phyloP scores from a whole-genome alignment of 78 protist species.

The Tieghemostelium lacteum region DNA sequence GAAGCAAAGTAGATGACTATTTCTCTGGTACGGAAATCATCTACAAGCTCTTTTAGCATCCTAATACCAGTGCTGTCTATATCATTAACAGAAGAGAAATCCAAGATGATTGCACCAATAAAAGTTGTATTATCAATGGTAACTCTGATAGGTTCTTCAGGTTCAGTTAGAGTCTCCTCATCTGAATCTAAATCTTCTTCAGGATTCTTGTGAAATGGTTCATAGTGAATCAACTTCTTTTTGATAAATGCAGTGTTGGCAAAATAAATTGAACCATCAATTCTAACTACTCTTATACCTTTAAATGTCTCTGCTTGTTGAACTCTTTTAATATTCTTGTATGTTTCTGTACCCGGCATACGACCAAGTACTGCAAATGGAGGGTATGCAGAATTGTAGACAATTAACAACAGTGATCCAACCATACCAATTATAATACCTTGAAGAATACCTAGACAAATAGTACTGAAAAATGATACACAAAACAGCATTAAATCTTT shows the following conservation, averaged over 20 bases:
- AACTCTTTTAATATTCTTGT: constrained; percentile 73
- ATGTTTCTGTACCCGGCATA: constrained; percentile 66
- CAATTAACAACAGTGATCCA: constrained; percentile 66
- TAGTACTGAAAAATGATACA: constrained; percentile 74
- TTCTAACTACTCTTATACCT: constrained; percentile 66
- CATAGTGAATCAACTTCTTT: constrained; percentile 45
- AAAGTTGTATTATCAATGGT: constrained; percentile 34
- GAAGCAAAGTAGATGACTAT: constrained; percentile 63
- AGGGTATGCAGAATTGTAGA: constrained; percentile 76
- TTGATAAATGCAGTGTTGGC: constrained; percentile 53
- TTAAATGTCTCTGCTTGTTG: constrained; percentile 70
- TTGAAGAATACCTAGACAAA: constrained; percentile 60
- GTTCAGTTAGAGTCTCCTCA: constrained; percentile 23
- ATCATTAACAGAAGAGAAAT: constrained; percentile 65
- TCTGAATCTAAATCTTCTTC: background rate
- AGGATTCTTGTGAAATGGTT: constrained; percentile 9
- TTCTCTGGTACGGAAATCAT: constrained; percentile 24
- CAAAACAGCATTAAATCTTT: constrained; percentile 37
- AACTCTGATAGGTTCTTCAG: constrained; percentile 15
- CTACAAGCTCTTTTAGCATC: constrained; percentile 61
- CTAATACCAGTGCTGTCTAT: constrained; percentile 73
- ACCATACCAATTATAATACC: constrained; percentile 83
- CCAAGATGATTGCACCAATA: constrained; percentile 64
- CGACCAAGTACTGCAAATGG: constrained; percentile 80
- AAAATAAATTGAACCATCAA: constrained; percentile 76